phyloP scores from a whole-genome alignment of 805 yeast species.

The Candida ascalaphidarum region DNA sequence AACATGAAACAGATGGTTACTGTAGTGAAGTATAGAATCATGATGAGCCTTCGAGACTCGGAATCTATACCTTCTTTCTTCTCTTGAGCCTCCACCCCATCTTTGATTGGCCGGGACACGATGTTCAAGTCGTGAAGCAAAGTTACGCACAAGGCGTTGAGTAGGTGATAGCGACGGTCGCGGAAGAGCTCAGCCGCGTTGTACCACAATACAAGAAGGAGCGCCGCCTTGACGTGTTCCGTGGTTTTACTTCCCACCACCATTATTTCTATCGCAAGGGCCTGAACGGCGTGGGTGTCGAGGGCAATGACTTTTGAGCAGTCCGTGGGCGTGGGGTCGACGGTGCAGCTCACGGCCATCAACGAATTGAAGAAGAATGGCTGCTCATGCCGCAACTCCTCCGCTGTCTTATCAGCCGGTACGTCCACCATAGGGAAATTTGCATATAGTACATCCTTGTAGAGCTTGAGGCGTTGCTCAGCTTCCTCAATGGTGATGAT shows the following conservation, averaged over 20 bases:
- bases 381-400: constrained; percentile 37
- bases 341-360: constrained; percentile 51
- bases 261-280: constrained; percentile 51
- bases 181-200: constrained; percentile 76
- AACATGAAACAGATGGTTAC: constrained; percentile 59
- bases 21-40: constrained; percentile 53
- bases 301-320: too few species aligned
- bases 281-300: constrained; percentile 44
- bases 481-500: constrained; percentile 56
- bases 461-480: constrained; percentile 39
- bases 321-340: constrained; percentile 37
- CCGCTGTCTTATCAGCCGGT: constrained; percentile 34
- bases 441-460: constrained; percentile 37
- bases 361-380: constrained; percentile 62
- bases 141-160: constrained; percentile 55
- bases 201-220: constrained; percentile 69
- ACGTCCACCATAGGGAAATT: constrained; percentile 53
- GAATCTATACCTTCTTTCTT: constrained; percentile 4
- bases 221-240: constrained; percentile 55
- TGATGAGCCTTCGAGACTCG: constrained; percentile 44
- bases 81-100: constrained; percentile 3
- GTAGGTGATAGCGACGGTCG: constrained; percentile 67
- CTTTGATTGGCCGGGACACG: constrained; percentile 36
- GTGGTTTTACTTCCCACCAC: constrained; percentile 62
- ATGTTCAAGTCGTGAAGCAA: constrained; percentile 74